Evolutionary conservation across 2,329 filamentous ascomycete genomes (phyloP), one percentile per base, ranked within the genome.

Genomic region (Orbilia javanica): DNA sequence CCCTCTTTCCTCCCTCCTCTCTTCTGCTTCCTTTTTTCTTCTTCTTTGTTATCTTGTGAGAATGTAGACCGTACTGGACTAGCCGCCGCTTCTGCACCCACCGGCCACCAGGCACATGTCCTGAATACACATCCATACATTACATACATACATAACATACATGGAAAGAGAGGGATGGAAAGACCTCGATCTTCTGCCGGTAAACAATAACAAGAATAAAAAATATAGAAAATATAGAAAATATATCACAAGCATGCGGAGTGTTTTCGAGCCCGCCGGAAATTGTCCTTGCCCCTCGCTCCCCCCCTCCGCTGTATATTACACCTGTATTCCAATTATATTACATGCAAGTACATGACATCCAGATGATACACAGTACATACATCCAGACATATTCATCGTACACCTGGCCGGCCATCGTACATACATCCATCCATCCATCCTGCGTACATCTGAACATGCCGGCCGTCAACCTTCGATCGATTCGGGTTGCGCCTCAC

Each of bases 211-310:
- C n/a, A n/a, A n/a, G n/a, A n/a, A n/a, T n/a, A n/a, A n/a, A n/a
- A n/a, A n/a, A n/a, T n/a, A n/a, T n/a, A n/a, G n/a, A n/a, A n/a
- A n/a, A n/a, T n/a, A n/a, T n/a, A n/a, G n/a, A n/a, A 77, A 77
- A 77, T 77, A 66, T 66, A 77, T 77, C 73, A 78, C 67, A 78
- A 68, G 53, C 74, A 78, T 78, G 74, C 74, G 74, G 74, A 78
- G 60, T 72, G 74, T 78, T 78, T 78, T 78, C 34, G 55, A 42
- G 27, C 55, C 42, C 62, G 67, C 74, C 74, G 74, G 74, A 78
- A 78, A 78, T 71, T 78, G 74, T 60, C 67, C 73, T 78, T 66
- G 74, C 74, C 74, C 73, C 73, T 77, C 73, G 73, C 66, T 65
- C 66, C 42, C 72, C 42, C 72, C 46, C 53, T 60, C 55, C 55